Conservation (phyloP, 768 basidiomycete genomes). For the Suillus placidus region DNA sequence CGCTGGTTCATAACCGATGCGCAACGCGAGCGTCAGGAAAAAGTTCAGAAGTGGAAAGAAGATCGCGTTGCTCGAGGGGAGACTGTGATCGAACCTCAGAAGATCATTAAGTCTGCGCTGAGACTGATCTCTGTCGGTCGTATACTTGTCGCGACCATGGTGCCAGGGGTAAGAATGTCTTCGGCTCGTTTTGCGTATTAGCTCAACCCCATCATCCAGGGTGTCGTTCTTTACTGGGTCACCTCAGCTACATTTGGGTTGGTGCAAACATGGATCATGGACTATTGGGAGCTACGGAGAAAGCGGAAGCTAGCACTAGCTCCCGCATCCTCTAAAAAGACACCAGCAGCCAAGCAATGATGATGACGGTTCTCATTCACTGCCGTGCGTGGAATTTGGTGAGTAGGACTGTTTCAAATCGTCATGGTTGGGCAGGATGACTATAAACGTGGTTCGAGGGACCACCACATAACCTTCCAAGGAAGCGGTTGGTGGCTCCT, state of each 20-base stretch:
- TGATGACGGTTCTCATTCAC: not conserved
- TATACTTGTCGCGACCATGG: conserved; percentile 66
- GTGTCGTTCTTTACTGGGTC: conserved; percentile 75
- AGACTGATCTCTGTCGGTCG: conserved; percentile 63
- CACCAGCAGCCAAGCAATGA: not conserved
- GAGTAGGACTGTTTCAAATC: not conserved
- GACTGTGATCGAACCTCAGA: conserved; percentile 47
- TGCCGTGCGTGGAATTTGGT: conserved; percentile 13
- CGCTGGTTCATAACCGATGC: conserved; percentile 70
- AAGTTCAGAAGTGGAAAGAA: conserved; percentile 50
- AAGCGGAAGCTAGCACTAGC: conserved; percentile 28
- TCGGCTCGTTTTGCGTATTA: conserved; percentile 3
- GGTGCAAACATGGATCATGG: conserved; percentile 73
- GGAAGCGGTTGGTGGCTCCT: conserved; percentile 47
- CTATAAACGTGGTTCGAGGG: conserved; percentile 76
- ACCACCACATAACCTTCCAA: conserved; percentile 44
- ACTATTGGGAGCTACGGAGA: conserved; percentile 59
- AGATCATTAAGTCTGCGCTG: conserved; percentile 57
- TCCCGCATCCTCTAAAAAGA: not conserved
- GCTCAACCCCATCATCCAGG: conserved; percentile 34
- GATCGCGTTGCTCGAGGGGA: conserved; percentile 45
- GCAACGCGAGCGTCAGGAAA: conserved; percentile 52
- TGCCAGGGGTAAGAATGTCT: conserved; percentile 62
- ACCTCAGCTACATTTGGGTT: conserved; percentile 76
- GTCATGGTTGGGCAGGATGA: conserved; percentile 49